Evolutionary conservation across 2,329 filamentous ascomycete species (phyloP).

Genomic region (Alternaria angustiovoidea): DNA sequence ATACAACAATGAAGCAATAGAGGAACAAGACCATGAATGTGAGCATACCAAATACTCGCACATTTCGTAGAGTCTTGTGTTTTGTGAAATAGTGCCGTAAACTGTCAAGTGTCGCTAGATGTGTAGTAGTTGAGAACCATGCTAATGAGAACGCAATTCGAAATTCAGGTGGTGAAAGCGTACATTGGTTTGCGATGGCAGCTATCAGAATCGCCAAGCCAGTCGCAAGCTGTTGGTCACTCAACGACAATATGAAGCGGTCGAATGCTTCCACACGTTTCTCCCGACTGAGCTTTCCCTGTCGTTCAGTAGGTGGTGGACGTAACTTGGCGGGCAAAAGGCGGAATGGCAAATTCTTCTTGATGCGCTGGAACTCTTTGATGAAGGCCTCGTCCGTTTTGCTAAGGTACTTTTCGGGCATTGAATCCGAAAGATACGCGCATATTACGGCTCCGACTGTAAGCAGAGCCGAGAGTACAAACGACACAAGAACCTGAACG

Average conservation of each 20-base stretch:
- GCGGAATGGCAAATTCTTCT: neutral
- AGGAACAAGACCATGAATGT: slow-evolving; percentile 9
- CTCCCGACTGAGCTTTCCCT: slow-evolving; percentile 12
- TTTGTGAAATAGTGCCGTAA: slow-evolving; percentile 25
- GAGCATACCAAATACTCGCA: slow-evolving; percentile 18
- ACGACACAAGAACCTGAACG: slow-evolving; percentile 21
- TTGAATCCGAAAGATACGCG: slow-evolving; percentile 27
- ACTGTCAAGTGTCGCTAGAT: slow-evolving; percentile 29
- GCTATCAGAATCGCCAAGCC: slow-evolving; percentile 32
- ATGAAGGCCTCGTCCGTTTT: slow-evolving; percentile 23
- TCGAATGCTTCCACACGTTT: slow-evolving; percentile 25
- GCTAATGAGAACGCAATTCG: slow-evolving; percentile 26
- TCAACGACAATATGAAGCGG: slow-evolving; percentile 35
- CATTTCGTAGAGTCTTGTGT: slow-evolving; percentile 18
- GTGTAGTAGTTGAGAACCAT: slow-evolving; percentile 36
- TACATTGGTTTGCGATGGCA: slow-evolving; percentile 27
- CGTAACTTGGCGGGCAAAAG: neutral
- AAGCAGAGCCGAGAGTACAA: slow-evolving; percentile 23
- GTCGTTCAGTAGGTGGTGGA: neutral
- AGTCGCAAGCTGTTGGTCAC: slow-evolving; percentile 34
- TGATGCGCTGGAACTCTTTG: slow-evolving; percentile 8
- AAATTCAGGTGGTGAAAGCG: slow-evolving; percentile 25
- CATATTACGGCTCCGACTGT: slow-evolving; percentile 21
- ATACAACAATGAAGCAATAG: neutral
- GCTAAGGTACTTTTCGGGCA: slow-evolving; percentile 19